Evolutionary conservation across 306 rosid genomes (phyloP), one percentile per base, ranked within the genome.

Genomic region (Vigna hirtella): DNA sequence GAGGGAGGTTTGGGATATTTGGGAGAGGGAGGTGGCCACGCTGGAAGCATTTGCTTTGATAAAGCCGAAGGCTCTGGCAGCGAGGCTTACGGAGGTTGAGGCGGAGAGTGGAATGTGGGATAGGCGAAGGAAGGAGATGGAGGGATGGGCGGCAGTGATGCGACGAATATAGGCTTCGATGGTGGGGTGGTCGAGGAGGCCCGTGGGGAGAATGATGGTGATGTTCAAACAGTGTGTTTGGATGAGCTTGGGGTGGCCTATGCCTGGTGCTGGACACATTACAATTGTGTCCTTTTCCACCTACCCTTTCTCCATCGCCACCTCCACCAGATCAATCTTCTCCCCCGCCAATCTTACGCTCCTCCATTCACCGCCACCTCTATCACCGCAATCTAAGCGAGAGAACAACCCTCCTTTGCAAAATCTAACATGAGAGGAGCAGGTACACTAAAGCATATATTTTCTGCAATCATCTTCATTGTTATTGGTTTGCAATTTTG

Each of bases 201-300:
- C 85, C 0, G 55, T 70, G 15, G 78, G 70, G 47, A 82, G 82
- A 34, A 82, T 56, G 20, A 82, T 63, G 16, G 48, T 77, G 74
- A 77, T 63, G 17, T 43, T 4, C 14, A 7, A 20, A 20, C 1
- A 1, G 1, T 20, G 22, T 0, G 22, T 20, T 20, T 20, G 22
- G 0, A 20, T 20, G 22, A 20, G 22, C 22, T 20, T 20, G 22
- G 1, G 22, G 22, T 20, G 22, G 22, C 22, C 22, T 20, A 20
- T 20, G 22, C 22, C 22, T 20, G 1, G 22, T 20, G 22, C 22
- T 20, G 1, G 22, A 20, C 22, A 20, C 22, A 20, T 20, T 20
- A 20, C 22, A 20, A 20, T 20, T 20, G 22, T 20, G 22, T 20
- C 22, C 22, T 20, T 20, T 20, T 20, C 22, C 22, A 20, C 22